A percentile compares a stretch with the other conserved stretches of the same genome.
phyloP scores from a whole-genome alignment of 2,329 filamentous ascomycete species.

The Tolypocladium amazonense region DNA sequence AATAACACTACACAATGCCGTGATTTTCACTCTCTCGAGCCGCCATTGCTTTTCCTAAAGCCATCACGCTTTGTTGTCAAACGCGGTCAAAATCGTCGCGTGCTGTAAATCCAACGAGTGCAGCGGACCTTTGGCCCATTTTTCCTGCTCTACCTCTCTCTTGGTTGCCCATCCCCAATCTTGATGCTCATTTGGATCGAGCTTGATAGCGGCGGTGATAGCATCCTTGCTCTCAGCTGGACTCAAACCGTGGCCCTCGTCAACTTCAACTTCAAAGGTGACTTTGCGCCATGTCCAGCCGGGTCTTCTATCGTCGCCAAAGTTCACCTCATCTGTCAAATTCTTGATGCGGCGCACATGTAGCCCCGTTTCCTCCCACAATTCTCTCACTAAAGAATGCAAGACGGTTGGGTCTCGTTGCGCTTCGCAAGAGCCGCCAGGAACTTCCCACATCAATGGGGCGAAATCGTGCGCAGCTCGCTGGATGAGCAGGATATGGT shows the following conservation, averaged over 20 bases:
- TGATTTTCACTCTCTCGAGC: not conserved
- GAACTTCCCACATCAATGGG: slow-evolving; percentile 3
- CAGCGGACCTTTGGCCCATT: slow-evolving; percentile 1
- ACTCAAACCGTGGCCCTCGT: not conserved
- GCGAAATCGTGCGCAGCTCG: slow-evolving; percentile 2
- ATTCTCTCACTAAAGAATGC: slow-evolving; percentile 1
- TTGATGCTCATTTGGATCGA: slow-evolving; percentile 5
- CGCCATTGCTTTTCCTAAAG: not conserved
- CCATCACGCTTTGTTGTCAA: not conserved
- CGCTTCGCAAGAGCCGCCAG: slow-evolving; percentile 2
- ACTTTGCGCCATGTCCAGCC: slow-evolving; percentile 5
- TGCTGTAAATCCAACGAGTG: not conserved
- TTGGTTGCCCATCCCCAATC: slow-evolving; percentile 6
- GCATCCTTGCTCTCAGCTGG: not conserved
- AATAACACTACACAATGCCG: not conserved
- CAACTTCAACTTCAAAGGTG: slow-evolving; percentile 4
- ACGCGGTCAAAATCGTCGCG: not conserved
- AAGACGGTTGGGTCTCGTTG: slow-evolving; percentile 1
- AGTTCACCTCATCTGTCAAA: slow-evolving; percentile 1
- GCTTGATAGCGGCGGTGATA: not conserved
- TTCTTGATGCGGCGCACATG: not conserved
- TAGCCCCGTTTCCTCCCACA: slow-evolving; percentile 4
- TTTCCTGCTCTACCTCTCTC: not conserved
- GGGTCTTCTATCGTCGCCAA: not conserved
- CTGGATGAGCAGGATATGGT: slow-evolving; percentile 2